Base-by-base conservation (phyloP, 345 rosid species). In the Alliaria petiolata region DNA sequence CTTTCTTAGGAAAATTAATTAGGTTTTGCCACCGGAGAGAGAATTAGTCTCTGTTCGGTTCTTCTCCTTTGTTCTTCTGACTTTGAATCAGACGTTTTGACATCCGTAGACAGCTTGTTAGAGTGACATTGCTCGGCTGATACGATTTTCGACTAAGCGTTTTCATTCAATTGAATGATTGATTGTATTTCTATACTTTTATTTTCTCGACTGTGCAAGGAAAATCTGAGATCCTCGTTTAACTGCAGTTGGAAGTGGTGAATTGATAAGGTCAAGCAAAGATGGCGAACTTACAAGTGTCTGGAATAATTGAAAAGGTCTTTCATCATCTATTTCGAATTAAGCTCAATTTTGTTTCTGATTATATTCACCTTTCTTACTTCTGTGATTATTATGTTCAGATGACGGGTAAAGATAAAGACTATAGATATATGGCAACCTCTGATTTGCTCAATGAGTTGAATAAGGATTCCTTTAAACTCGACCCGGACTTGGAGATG, bases 391-490 rank as follows among this genome's bases (percentile, higher is more conserved):
- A 31, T 46, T 45, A 62, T 67, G 44, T 76, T 76, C 66, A 95
- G 99, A 95, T 95, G 95, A 95, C 96, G 1, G 99, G 99, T 33
- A 95, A 92, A 82, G 99, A 95, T 85, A 92, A 95, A 79, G 99
- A 95, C 76, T 95, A 86, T 67, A 87, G 98, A 76, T 95, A 95
- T 78, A 95, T 95, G 99, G 99, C 99, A 35, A 95, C 99, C 2
- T 95, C 99, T 49, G 99, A 95, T 85, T 79, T 95, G 84, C 82
- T 95, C 45, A 92, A 81, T 73, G 99, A 95, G 88, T 78, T 95
- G 77, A 95, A 86, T 85, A 92, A 84, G 79, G 99, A 95, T 12
- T 78, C 81, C 10, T 88, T 95, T 62, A 92, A 86, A 83, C 89
- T 92, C 7, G 99, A 92, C 47, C 6, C 83, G 31, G 99, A 92